Evolutionary conservation across 176 grass and related monocot genomes (phyloP).

Genomic region (Musa itinerans): DNA sequence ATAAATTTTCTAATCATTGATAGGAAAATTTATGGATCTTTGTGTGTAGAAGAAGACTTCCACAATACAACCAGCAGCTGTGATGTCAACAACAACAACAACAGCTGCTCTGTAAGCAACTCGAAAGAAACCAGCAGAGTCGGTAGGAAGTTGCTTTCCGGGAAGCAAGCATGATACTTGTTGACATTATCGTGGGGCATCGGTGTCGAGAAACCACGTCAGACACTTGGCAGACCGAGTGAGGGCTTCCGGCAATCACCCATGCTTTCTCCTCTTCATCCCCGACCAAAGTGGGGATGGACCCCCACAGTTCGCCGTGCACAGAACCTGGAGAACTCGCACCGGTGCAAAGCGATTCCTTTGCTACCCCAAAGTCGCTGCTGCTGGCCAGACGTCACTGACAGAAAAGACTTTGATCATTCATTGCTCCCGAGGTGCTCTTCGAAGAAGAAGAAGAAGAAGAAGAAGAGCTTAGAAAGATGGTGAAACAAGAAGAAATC

Average conservation of each 20-base stretch:
- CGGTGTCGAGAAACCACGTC: background rate
- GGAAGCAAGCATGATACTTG: background rate
- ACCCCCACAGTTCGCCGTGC: background rate
- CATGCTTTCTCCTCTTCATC: background rate
- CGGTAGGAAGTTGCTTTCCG: background rate
- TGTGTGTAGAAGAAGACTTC: background rate
- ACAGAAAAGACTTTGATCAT: background rate
- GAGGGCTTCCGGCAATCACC: background rate
- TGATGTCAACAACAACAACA: background rate
- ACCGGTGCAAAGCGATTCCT: background rate
- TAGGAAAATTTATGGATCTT: background rate
- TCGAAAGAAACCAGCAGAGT: background rate
- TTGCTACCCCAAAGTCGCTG: background rate
- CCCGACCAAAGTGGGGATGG: background rate
- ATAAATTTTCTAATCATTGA: too few relatives aligned
- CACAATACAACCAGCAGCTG: background rate
- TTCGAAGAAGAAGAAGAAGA: too few relatives aligned
- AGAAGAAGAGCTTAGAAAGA: too few relatives aligned
- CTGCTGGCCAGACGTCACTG: background rate
- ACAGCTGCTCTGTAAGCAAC: background rate
- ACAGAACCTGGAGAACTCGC: slow-evolving; percentile 7
- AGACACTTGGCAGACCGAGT: background rate
- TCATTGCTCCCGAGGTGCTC: too few relatives aligned
- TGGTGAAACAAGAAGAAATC: too few relatives aligned
- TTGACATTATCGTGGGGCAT: background rate